phyloP scores from a whole-genome alignment of 306 rosid species.

The Citrullus mucosospermus region DNA sequence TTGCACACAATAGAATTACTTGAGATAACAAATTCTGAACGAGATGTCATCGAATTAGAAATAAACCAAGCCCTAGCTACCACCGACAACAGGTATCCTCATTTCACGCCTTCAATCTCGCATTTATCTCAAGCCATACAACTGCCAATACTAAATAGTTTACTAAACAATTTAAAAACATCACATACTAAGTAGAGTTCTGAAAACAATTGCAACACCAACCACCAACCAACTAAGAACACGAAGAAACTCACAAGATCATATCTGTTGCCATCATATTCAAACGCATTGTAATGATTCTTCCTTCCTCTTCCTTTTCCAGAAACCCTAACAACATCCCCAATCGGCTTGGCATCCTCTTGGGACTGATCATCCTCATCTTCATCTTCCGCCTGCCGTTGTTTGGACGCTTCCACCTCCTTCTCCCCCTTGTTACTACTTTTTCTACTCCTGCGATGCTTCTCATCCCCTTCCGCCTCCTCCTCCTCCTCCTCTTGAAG shows the following conservation, averaged over 20 bases:
- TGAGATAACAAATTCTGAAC: neutral
- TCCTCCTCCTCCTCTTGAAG: constrained; percentile 20
- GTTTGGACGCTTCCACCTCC: constrained; percentile 7
- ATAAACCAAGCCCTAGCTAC: neutral
- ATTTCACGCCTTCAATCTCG: neutral
- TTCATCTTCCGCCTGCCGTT: constrained; percentile 6
- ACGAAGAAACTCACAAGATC: constrained; percentile 34
- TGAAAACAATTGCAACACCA: neutral
- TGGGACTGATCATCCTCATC: constrained; percentile 34
- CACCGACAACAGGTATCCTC: neutral
- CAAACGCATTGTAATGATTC: constrained; percentile 56
- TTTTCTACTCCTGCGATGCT: neutral
- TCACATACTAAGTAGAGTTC: neutral
- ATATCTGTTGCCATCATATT: constrained; percentile 64
- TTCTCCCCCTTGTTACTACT: neutral
- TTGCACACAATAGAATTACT: neutral
- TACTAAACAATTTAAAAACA: neutral
- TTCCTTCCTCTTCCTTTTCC: constrained; percentile 67
- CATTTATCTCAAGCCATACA: neutral
- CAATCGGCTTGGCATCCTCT: constrained; percentile 72
- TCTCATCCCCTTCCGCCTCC: constrained; percentile 6
- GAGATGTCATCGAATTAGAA: neutral
- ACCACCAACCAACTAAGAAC: neutral
- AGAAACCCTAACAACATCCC: constrained; percentile 46
- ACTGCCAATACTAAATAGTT: neutral